Base-by-base conservation (phyloP, 495 filamentous ascomycete species). In the Penicillium daleae region DNA sequence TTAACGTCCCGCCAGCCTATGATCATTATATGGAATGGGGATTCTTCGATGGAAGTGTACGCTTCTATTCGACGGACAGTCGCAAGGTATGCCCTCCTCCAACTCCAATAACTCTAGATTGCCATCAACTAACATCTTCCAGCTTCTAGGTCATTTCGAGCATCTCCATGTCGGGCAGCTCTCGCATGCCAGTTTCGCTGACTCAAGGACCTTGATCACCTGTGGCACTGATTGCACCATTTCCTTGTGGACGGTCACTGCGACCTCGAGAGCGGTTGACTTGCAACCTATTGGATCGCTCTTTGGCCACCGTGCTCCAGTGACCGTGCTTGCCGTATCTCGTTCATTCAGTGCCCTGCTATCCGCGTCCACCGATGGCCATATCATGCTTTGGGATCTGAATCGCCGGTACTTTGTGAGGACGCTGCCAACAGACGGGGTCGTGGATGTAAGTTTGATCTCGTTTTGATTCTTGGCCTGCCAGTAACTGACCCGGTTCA, bases 1-100 rank as follows among this genome's bases (percentile, higher is more conserved):
- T 97, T 35, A 93, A 97, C 66, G 88, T 98, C 15, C 92, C 93
- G 2, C 93, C 96, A 5, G 77, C 78, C 32, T 94, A 90, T 63
- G 94, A 98, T 70, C 92, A 93, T 66, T 97, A 90, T 64, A 84
- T 99, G 74, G 92, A 97, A 75, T 97, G 94, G 95, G 95, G 93
- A 1, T 98, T 95, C 71, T 89, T 92, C 7, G 95, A 99, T 78
- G 91, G 90, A 64, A 93, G 91, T 68, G 85, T 98, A 7, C 87
- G 95, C 10, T 98, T 97, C 79, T 97, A 91, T 73, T 82, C 87
- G 37, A 83, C 87, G 51, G 93, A 95, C 55, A 90, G 84, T 59
- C 86, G 87, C 69, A 91, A 89, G 74, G 80, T 87, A 72, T 57
- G 67, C 17, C 13, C 29, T 49, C 15, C 7, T 29, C 24, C 5